Evolutionary conservation across 345 rosid species (phyloP).

Genomic region (Viola odorata): DNA sequence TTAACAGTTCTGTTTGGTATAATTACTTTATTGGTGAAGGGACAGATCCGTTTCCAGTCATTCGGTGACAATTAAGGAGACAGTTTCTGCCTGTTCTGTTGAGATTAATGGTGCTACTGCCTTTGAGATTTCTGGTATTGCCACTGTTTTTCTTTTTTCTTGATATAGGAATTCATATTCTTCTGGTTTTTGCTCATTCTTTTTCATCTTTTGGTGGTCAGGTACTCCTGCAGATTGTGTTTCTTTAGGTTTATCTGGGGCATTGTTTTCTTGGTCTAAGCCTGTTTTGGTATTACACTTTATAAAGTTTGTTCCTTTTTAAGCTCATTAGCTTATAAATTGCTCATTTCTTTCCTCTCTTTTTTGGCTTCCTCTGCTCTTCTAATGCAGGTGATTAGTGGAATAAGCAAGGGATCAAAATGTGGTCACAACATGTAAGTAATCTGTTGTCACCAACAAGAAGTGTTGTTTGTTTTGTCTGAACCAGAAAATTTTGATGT

Average conservation of each 20-base stretch:
- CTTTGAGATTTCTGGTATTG: constrained; percentile 18
- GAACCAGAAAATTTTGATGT: no score
- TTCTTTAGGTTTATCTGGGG: constrained; percentile 21
- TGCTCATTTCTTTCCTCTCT: neutral
- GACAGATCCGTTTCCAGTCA: constrained; percentile 20
- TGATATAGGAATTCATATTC: neutral
- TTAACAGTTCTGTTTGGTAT: neutral
- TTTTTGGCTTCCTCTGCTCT: neutral
- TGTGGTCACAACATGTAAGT: constrained; percentile 18
- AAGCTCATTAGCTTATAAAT: neutral
- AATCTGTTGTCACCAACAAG: neutral
- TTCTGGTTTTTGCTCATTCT: neutral
- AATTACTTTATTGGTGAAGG: constrained; percentile 5
- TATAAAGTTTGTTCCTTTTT: neutral
- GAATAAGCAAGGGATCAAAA: constrained; percentile 19
- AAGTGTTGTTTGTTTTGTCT: neutral
- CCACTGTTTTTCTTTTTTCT: neutral
- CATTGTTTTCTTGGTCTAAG: constrained; percentile 21
- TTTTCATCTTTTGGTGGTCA: neutral
- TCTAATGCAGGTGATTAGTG: constrained; percentile 15
- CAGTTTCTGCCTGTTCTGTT: constrained; percentile 11
- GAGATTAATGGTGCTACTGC: constrained; percentile 12
- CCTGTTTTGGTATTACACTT: constrained; percentile 9
- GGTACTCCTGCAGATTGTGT: constrained; percentile 24
- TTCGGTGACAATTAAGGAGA: constrained; percentile 16